Base-by-base conservation (phyloP, 495 filamentous ascomycete genomes). In the Sabuloglossum arenarium region DNA sequence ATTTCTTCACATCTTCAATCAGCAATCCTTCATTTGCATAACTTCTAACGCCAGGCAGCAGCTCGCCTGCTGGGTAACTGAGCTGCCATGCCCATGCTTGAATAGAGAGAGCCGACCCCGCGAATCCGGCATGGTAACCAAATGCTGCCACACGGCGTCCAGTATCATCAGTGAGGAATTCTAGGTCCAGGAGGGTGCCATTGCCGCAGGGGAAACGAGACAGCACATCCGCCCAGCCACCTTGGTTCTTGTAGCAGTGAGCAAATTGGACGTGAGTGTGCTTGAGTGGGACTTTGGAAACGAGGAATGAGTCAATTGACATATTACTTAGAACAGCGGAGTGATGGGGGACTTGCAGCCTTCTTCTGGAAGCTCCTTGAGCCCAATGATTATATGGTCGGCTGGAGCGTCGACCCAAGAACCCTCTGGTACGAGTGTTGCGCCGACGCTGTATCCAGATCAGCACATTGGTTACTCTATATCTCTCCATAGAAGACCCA, bases 341-440 rank as follows among this genome's bases (percentile, higher is more conserved):
- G n/a, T n/a, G n/a, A n/a, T n/a, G n/a, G 42, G 16, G 6, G 1
- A 54, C 73, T 69, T 67, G 74, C 76, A 88, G 31, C 81, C 79
- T 62, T 94, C 84, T 64, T 93, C 88, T 6, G 85, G 86, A 16
- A 96, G 75, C 72, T 96, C 91, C 76, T 98, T 98, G 51, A 98
- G 75, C 37, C 91, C 90, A 59, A 96, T 75, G 62, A 94, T 86
- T 63, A 88, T 86, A 63, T 89, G 79, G 57, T 87, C 79, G 60
- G 75, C 71, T 24, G 91, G 87, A 0, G 81, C 85, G 64, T 75
- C 72, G 62, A 73, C 73, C 90, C 91, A 97, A 49, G 79, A 86
- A 29, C 84, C 81, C 62, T 86, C 82, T 16, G 81, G 79, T 5
- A 95, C 84, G n/a, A 96, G 72, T 3, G 71, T 81, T 27, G 81